Evolutionary conservation across 2,329 filamentous ascomycete species (phyloP), one percentile per base, ranked within the genome.

Genomic region (Biscogniauxia sp.): DNA sequence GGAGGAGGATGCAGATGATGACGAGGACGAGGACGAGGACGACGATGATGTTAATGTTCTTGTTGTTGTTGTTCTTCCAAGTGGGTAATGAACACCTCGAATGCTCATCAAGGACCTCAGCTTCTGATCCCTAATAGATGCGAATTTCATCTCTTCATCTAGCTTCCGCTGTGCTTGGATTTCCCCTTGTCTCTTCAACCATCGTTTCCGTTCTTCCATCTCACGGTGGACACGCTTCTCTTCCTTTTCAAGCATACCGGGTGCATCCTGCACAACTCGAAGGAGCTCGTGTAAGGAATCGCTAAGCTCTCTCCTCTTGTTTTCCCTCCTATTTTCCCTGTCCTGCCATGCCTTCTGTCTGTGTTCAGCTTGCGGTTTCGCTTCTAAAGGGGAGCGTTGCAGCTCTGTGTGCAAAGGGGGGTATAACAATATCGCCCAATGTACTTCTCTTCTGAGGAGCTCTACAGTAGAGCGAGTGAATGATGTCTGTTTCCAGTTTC

Each of bases 371-470:
- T 55, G 20, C 2, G 62, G 53, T 17, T 60, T 20, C 37, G 53
- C 15, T 54, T 58, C 56, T 15, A 61, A 53, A 19, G 63, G 57
- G 8, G 51, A 51, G 32, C 53, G 55, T 20, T 52, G 50, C 5
- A 68, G 11, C 57, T 62, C 58, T 28, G 20, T 50, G 37, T 69
- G 53, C 28, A 71, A 57, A 26, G 60, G 60, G 26, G 45, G 57
- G 54, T 71, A 67, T 13, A 74, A 58, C 32, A 53, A 20, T 54
- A 57, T 58, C 19, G 69, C 64, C 70, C 71, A 72, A 51, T 63
- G 57, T 54, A 70, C 52, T 20, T 41, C 41, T 55, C 61, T 69
- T 51, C 8, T 56, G 61, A 73, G 64, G 49, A 73, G 58, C 55
- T 68, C 62, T 20, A 68, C 52, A 1, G 63, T 62, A 51, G 60